phyloP scores from a whole-genome alignment of 139 green algal genomes.

The Dunaliella sp. region DNA sequence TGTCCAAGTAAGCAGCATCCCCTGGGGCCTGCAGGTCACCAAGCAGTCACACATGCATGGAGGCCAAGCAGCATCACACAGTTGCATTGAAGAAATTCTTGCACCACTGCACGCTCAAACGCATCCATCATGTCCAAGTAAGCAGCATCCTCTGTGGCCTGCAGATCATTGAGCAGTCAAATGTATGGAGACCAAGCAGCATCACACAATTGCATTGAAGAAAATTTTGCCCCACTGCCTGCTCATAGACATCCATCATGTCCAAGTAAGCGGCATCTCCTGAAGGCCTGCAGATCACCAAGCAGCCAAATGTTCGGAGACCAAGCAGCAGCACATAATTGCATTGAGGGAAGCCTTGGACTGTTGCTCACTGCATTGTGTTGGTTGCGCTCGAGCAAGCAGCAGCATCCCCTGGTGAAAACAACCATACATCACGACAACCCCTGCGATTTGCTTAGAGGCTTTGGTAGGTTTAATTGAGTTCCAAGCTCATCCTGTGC shows the following conservation, averaged over 20 bases:
- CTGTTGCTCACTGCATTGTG: conserved; percentile 49
- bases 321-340: background rate
- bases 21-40: conserved; percentile 11
- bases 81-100: background rate
- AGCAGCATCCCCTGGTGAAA: conserved; percentile 11
- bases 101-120: conserved; percentile 52
- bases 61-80: background rate
- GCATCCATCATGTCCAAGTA: conserved; percentile 34
- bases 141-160: conserved; percentile 13
- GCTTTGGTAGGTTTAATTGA: too few species aligned
- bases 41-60: background rate
- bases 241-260: conserved; percentile 40
- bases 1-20: conserved; percentile 23
- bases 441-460: too few species aligned
- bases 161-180: too few species aligned
- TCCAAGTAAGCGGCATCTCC: conserved; percentile 25
- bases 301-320: background rate
- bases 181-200: background rate
- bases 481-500: too few species aligned
- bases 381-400: conserved; percentile 24
- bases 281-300: conserved; percentile 1
- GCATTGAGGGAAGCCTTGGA: conserved; percentile 1
- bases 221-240: conserved; percentile 43
- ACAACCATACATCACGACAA: too few species aligned
- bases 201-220: background rate